Conservation (phyloP, 176 grass and related monocot genomes). For the Zizania latifolia region DNA sequence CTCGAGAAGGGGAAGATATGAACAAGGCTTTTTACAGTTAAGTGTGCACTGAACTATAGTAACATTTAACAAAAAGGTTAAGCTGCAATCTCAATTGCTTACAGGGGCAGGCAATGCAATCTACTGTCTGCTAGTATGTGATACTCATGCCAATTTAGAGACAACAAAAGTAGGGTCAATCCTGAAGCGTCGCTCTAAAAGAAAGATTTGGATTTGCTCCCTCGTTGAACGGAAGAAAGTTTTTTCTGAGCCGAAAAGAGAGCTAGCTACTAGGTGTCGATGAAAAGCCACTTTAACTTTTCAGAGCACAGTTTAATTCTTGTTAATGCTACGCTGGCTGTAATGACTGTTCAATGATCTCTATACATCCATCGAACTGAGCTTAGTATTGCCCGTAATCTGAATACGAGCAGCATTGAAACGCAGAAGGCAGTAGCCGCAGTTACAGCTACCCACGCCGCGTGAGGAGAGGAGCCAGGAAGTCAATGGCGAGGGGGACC, state of each 20-base stretch:
- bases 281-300: not conserved
- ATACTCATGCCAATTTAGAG: not conserved
- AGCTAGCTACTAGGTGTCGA: not conserved
- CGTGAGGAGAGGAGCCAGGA: not conserved
- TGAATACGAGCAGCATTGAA: slow-evolving; percentile 9
- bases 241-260: not conserved
- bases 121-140: not conserved
- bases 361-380: not conserved
- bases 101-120: not conserved
- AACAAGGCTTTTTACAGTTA: not conserved
- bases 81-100: not conserved
- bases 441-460: not conserved
- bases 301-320: not conserved
- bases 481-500: not conserved
- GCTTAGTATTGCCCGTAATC: not conserved
- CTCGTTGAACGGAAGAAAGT: slow-evolving; percentile 21
- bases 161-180: slow-evolving; percentile 23
- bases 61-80: no score
- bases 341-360: not conserved
- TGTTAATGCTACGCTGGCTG: not conserved
- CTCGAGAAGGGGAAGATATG: not conserved
- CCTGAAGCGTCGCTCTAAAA: not conserved
- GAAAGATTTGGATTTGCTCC: not conserved
- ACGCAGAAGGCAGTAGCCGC: slow-evolving; percentile 13
- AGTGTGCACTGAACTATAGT: not conserved